Percentiles rank a stretch among this genome's conserved stretches.
Conservation (phyloP, 176 grass and related monocot genomes). For the Secale cereale region DNA sequence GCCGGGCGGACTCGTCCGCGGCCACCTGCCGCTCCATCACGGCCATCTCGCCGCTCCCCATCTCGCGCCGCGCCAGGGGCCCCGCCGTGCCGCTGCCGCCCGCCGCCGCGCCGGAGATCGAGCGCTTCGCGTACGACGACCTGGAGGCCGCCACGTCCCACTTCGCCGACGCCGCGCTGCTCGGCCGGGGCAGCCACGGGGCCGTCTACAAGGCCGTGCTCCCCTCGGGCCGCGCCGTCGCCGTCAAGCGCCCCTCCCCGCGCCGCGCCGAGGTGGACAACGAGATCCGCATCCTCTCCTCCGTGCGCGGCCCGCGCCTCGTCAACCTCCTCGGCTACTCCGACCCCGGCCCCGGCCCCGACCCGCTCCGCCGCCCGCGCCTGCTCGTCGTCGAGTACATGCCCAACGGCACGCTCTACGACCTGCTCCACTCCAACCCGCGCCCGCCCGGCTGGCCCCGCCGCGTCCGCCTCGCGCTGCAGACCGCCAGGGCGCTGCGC, state of each 20-base stretch:
- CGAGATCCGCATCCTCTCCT: constrained; percentile 89
- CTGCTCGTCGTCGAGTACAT: constrained; percentile 93
- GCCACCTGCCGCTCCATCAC: constrained; percentile 86
- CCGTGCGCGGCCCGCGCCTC: constrained; percentile 64
- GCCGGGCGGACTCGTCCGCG: constrained; percentile 91
- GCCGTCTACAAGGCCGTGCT: constrained; percentile 93
- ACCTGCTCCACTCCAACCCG: constrained; percentile 78
- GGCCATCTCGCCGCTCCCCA: constrained; percentile 52
- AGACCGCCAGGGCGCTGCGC: constrained; percentile 70
- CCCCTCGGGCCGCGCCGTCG: constrained; percentile 63
- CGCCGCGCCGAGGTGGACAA: constrained; percentile 95
- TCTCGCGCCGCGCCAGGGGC: constrained; percentile 24
- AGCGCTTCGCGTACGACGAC: constrained; percentile 77
- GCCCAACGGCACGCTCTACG: constrained; percentile 95
- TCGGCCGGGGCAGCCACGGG: constrained; percentile 92
- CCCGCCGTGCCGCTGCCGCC: not conserved
- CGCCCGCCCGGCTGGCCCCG: constrained; percentile 63
- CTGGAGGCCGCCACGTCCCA: constrained; percentile 71
- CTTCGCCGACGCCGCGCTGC: constrained; percentile 71
- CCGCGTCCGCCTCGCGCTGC: constrained; percentile 77
- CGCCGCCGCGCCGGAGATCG: constrained; percentile 9
- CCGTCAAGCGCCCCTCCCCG: constrained; percentile 90
- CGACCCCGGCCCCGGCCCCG: constrained; percentile 28
- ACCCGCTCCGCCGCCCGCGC: constrained; percentile 6
- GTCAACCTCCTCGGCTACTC: constrained; percentile 95